phyloP scores from a whole-genome alignment of 129 eudicot species.

The Scalesia atractyloides region DNA sequence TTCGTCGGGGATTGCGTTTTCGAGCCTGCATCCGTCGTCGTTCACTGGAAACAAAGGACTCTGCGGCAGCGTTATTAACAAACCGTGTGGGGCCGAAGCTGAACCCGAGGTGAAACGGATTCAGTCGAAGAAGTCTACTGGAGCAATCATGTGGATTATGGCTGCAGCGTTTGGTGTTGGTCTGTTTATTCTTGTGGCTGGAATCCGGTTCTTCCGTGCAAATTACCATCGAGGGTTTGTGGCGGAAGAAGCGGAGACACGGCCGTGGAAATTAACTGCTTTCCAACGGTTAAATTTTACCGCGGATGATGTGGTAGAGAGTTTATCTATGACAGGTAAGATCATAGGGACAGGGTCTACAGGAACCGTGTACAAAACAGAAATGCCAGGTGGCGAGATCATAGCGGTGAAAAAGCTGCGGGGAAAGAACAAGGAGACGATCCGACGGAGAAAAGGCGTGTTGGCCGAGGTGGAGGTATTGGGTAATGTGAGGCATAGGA shows the following conservation, averaged over 20 bases:
- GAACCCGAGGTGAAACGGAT: constrained; percentile 24
- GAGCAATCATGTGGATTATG: constrained; percentile 82
- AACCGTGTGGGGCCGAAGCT: constrained; percentile 52
- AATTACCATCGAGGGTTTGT: constrained; percentile 36
- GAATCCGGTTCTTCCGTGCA: constrained; percentile 65
- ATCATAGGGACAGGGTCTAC: constrained; percentile 89
- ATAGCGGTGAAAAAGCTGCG: constrained; percentile 92
- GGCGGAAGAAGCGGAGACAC: constrained; percentile 40
- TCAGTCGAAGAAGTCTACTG: constrained; percentile 58
- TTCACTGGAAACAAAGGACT: constrained; percentile 88
- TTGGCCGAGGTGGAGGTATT: constrained; percentile 95
- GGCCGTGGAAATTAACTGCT: constrained; percentile 98
- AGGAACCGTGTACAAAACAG: constrained; percentile 91
- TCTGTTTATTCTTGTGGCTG: constrained; percentile 64
- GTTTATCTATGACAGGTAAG: constrained; percentile 68
- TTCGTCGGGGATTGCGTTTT: constrained; percentile 51
- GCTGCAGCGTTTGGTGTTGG: constrained; percentile 81
- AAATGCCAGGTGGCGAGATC: constrained; percentile 94
- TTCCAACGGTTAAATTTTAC: constrained; percentile 89
- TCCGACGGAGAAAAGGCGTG: constrained; percentile 74
- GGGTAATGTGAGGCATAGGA: constrained; percentile 92
- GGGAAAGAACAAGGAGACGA: constrained; percentile 77
- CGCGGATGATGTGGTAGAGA: constrained; percentile 80
- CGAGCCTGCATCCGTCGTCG: constrained; percentile 80
- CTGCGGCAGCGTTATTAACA: constrained; percentile 59